Evolutionary conservation across 2,329 filamentous ascomycete species (phyloP), one percentile per base, ranked within the genome.

Genomic region (Calonectria hongkongensis): DNA sequence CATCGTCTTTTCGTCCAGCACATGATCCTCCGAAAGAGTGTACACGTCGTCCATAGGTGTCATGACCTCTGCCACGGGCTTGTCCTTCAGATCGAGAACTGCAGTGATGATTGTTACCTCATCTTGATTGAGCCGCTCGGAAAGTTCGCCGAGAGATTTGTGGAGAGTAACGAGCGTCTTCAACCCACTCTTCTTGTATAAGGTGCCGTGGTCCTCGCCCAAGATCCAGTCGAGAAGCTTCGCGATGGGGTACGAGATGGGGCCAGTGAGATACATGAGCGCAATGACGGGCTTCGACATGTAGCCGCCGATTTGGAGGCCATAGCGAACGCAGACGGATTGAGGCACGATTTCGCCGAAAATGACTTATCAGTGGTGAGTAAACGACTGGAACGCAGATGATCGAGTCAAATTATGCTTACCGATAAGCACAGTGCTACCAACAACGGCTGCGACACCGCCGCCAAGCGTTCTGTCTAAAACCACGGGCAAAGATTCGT

Each of bases 51-150:
- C 92, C 94, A 99, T 98, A 0, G 97, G 97, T 0, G 97, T 99
- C 97, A 99, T 99, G 82, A 99, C 98, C 81, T 92, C 94, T 54
- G 95, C 95, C 8, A 99, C 96, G 0, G 96, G 89, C 86, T 99
- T 99, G 78, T 97, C 96, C 86, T 98, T 99, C 76, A 99, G 88
- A 82, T 99, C 97, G 70, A 99, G 87, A 16, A 98, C 97, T 45
- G 97, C 96, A 77, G 95, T 98, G 84, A 99, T 99, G 83, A 99
- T 99, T 73, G 97, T 98, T 76, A 99, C 97, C 84, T 99, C 97
- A 81, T 99, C 97, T 78, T 98, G 94, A 84, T 98, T 98, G 67
- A 99, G 88, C 71, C 97, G 93, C 81, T 99, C 95, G 47, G 94
- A 94, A 36, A 94, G 93, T 56, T 95, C 92, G 33, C 97, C 97